Conservation (phyloP, 2,329 filamentous ascomycete genomes). For the Ophiostoma quercus region DNA sequence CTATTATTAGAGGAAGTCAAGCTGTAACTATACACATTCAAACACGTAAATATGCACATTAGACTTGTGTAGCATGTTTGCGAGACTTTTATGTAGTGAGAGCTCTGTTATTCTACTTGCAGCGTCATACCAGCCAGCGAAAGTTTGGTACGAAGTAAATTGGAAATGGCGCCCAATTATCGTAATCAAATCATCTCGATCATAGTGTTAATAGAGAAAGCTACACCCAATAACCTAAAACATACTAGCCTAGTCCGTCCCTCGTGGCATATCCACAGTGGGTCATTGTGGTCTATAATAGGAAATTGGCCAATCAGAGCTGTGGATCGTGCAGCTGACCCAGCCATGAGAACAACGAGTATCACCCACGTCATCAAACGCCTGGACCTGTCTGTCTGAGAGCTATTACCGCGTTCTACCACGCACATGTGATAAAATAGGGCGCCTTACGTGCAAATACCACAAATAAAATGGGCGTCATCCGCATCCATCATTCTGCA, state of each 20-base stretch:
- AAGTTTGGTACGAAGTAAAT: not conserved
- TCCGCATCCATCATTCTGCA: not conserved
- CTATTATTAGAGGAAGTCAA: not conserved
- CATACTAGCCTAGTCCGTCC: not conserved
- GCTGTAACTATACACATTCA: not conserved
- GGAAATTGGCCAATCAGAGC: not conserved
- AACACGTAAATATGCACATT: not conserved
- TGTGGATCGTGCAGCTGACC: slow-evolving; percentile 7
- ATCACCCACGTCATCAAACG: slow-evolving; percentile 18
- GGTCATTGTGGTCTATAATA: not conserved
- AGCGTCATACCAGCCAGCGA: not conserved
- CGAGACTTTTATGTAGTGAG: not conserved
- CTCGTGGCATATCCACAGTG: slow-evolving; percentile 3
- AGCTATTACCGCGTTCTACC: not conserved
- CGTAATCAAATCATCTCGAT: not conserved
- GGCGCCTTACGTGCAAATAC: not conserved
- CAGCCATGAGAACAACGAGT: not conserved
- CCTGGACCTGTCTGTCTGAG: not conserved
- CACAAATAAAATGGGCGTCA: not conserved
- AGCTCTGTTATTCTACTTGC: not conserved
- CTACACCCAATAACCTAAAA: not conserved
- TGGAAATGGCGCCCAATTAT: not conserved
- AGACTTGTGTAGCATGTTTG: not conserved
- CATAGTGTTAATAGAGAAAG: not conserved
- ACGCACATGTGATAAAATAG: not conserved